Conservation (phyloP, 202 grass and related monocot species). For the Panicum hallii region DNA sequence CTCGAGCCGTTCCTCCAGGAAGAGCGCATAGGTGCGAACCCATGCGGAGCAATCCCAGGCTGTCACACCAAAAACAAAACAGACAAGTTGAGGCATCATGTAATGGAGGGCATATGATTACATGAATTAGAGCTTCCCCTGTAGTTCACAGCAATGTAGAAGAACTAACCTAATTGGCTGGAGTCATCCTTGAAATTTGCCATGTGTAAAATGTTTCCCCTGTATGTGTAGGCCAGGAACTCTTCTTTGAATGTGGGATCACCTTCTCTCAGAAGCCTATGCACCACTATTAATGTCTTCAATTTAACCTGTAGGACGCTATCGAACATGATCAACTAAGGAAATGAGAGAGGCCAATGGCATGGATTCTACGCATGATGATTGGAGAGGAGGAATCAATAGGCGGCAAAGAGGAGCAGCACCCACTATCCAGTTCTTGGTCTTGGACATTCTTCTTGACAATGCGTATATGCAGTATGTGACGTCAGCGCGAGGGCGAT, state of each 20-base stretch:
- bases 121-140: neutral
- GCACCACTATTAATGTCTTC: constrained; percentile 94
- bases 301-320: constrained; percentile 68
- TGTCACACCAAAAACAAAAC: constrained; percentile 36
- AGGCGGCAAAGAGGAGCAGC: neutral
- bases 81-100: constrained; percentile 29
- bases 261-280: constrained; percentile 85
- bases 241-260: constrained; percentile 97
- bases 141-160: neutral
- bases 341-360: neutral
- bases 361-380: neutral
- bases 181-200: constrained; percentile 93
- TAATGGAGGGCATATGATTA: neutral
- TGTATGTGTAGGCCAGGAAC: constrained; percentile 66
- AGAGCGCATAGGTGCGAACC: constrained; percentile 85
- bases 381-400: neutral
- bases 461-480: constrained; percentile 87
- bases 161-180: constrained; percentile 62
- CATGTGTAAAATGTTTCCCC: constrained; percentile 74
- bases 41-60: constrained; percentile 98
- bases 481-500: constrained; percentile 73
- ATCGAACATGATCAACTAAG: neutral
- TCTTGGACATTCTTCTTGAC: constrained; percentile 84
- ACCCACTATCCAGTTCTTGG: constrained; percentile 80
- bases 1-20: constrained; percentile 82